phyloP scores from a whole-genome alignment of 1,284 basidiomycete genomes.

The Ceratorhiza oryzae-sativae region DNA sequence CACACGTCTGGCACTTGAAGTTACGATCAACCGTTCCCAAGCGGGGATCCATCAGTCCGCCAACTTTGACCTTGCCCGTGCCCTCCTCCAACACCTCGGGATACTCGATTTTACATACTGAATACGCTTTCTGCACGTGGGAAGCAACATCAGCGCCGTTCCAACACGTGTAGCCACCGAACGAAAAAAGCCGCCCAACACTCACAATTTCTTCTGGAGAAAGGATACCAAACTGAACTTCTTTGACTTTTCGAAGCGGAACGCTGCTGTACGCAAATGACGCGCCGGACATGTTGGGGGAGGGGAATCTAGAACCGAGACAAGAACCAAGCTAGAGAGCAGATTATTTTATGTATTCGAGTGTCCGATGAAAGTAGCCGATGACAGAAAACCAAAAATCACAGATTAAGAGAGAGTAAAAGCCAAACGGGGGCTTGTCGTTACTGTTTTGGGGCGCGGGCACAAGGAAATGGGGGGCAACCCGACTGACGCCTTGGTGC shows the following conservation, averaged over 20 bases:
- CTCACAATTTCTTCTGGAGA: constrained; percentile 99
- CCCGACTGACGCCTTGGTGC: neutral
- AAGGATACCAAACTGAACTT: constrained; percentile 99
- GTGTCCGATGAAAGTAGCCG: constrained; percentile 20
- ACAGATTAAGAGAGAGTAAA: constrained; percentile 20
- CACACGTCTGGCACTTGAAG: constrained; percentile 99
- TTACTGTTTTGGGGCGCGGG: constrained; percentile 8
- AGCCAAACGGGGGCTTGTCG: neutral
- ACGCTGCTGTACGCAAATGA: constrained; percentile 88
- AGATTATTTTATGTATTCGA: constrained; percentile 27
- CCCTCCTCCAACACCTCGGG: constrained; percentile 98
- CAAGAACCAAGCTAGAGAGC: neutral
- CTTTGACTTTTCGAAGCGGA: constrained; percentile 91
- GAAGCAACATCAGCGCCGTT: constrained; percentile 39
- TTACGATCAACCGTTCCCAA: constrained; percentile 99
- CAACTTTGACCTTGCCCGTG: constrained; percentile 85
- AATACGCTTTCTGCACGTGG: constrained; percentile 86
- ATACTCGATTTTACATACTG: constrained; percentile 97
- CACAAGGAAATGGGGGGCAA: constrained; percentile 1
- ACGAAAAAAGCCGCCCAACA: constrained; percentile 46
- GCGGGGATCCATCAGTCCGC: constrained; percentile 96
- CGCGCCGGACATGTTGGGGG: constrained; percentile 25
- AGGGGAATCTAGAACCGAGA: constrained; percentile 13
- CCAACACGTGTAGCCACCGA: constrained; percentile 36
- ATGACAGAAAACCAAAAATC: constrained; percentile 14